These are phyloP conservation scores for Starmerella etchellsii DNA, from an alignment of 805 yeast species.

Conservation along the genomic window DNA sequence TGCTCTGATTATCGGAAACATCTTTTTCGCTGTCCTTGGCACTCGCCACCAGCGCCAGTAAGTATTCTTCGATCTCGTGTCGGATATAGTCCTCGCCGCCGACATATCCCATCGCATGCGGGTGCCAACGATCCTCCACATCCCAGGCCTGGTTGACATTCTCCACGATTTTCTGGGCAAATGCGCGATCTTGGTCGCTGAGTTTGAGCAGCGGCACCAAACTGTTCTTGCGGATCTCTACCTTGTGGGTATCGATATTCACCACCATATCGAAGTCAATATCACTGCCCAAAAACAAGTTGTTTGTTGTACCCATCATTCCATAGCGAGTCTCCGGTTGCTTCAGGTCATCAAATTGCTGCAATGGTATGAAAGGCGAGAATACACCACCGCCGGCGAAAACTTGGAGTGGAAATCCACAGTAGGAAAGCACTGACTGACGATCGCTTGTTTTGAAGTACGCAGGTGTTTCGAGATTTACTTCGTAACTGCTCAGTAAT, in stretches of 20 bases:
- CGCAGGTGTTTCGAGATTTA: constrained; percentile 42
- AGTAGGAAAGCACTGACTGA: constrained; percentile 57
- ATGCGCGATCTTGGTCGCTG: constrained; percentile 56
- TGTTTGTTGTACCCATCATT: constrained; percentile 78
- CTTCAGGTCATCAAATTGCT: constrained; percentile 66
- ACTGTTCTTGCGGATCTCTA: constrained; percentile 32
- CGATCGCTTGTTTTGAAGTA: constrained; percentile 69
- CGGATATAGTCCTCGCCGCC: constrained; percentile 85
- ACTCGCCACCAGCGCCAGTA: constrained; percentile 60
- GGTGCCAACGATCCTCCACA: constrained; percentile 30
- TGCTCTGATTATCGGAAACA: background rate
- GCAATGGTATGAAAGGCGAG: constrained; percentile 88
- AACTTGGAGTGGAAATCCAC: constrained; percentile 78
- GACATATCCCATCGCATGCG: constrained; percentile 37
- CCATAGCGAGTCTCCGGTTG: constrained; percentile 47
- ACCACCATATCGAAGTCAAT: constrained; percentile 57
- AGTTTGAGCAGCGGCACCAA: constrained; percentile 36
- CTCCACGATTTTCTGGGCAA: constrained; percentile 46
- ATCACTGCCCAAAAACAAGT: constrained; percentile 57
- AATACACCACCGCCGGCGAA: constrained; percentile 81
- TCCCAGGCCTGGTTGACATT: constrained; percentile 38
- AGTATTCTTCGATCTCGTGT: constrained; percentile 79
- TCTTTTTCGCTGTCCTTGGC: constrained; percentile 37
- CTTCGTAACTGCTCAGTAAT: constrained; percentile 40
- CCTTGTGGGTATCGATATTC: constrained; percentile 40